Evolutionary conservation across 2,329 filamentous ascomycete genomes (phyloP), one percentile per base, ranked within the genome.

Genomic region (Venturia carpophila): DNA sequence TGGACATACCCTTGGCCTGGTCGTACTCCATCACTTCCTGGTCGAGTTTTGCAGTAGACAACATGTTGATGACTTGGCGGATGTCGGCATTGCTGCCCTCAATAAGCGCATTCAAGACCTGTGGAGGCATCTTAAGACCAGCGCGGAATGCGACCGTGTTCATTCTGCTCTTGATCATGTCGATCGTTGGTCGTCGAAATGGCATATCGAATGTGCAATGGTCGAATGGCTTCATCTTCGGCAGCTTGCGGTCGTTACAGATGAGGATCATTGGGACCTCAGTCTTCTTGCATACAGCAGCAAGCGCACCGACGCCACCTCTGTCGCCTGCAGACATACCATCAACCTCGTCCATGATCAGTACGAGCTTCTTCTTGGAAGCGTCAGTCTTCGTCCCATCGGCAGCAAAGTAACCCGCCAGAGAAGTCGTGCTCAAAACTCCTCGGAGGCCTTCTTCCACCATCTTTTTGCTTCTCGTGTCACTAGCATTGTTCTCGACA

Each of bases 341-440:
- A 71, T 99, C 94, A 5, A 99, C 94, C 77, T 99, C 94, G 71
- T 99, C 94, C 94, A 99, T 97, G 77, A 99, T 91, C 61, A 99
- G 79, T 6, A 97, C 91, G 42, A 97, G 86, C 70, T 97, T 97
- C 80, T 95, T 96, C 80, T 94, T 97, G 19, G 82, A 82, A 5
- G 80, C 77, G 56, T 97, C 89, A 3, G 96, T 87, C 66, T 87
- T 84, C 76, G 94, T 90, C 30, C 90, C 89, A 65, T 92, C 90
- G 2, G 86, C 87, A 7, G 92, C 87, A 75, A 97, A 99, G 76
- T 89, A 99, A 1, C 94, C 94, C 65, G 92, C 83, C 15, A 99
- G 80, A 27, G 93, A 97, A 0, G 89, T 97, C 64, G 96, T 97
- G 75, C 94, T 92, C 73, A 99, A 85, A 11, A 96, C 89, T 67